These are phyloP conservation scores for Gillenia trifoliata DNA, from an alignment of 306 rosid genomes.

Conservation along the genomic window DNA sequence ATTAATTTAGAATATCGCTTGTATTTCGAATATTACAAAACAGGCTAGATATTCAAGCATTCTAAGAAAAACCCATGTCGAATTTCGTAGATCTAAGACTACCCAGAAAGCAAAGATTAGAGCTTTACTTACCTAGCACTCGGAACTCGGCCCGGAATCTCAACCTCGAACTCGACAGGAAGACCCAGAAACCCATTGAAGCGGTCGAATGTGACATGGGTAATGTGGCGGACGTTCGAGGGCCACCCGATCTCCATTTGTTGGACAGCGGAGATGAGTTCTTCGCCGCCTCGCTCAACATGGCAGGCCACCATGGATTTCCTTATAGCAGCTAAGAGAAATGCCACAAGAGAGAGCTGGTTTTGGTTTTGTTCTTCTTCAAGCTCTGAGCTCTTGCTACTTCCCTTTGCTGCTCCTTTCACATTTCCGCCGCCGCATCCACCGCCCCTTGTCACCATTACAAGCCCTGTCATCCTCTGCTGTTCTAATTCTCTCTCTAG, in stretches of 20 bases:
- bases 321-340: constrained; percentile 67
- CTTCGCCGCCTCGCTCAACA: constrained; percentile 57
- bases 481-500: neutral
- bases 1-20: too few species aligned
- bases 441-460: constrained; percentile 72
- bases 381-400: constrained; percentile 25
- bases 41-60: neutral
- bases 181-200: constrained; percentile 94
- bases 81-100: constrained; percentile 5
- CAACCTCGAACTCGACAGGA: constrained; percentile 72
- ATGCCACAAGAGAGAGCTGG: constrained; percentile 57
- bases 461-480: constrained; percentile 60
- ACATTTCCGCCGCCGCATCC: constrained; percentile 60
- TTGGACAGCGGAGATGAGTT: constrained; percentile 63
- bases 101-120: neutral
- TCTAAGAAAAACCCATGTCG: constrained; percentile 26
- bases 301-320: constrained; percentile 91
- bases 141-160: constrained; percentile 90
- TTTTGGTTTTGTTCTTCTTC: constrained; percentile 58
- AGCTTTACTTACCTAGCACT: constrained; percentile 68
- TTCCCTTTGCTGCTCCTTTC: constrained; percentile 13
- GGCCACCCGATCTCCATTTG: constrained; percentile 92
- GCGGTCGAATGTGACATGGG: constrained; percentile 93
- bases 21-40: neutral
- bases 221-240: constrained; percentile 70